phyloP scores from a whole-genome alignment of 2,329 filamentous ascomycete species.

The Exophiala sp. region DNA sequence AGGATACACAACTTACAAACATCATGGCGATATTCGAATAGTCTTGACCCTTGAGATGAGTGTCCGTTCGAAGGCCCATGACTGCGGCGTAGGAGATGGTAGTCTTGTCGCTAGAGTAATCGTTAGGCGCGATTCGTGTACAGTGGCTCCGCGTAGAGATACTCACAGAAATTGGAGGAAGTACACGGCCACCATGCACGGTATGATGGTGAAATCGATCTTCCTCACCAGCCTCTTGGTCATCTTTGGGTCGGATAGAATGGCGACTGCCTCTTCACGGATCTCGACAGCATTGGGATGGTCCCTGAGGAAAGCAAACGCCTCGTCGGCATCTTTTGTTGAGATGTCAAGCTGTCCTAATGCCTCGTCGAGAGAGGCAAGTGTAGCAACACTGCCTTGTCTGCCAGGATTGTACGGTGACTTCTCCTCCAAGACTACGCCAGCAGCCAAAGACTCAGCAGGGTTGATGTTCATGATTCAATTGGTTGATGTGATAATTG shows the following conservation, averaged over 20 bases:
- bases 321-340: slow-evolving; percentile 23
- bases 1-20: slow-evolving; percentile 34
- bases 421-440: background rate
- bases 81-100: slow-evolving; percentile 54
- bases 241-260: slow-evolving; percentile 14
- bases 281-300: slow-evolving; percentile 20
- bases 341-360: slow-evolving; percentile 15
- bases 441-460: background rate
- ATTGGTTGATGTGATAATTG: background rate
- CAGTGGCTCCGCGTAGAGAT: too few species aligned
- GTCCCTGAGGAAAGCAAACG: slow-evolving; percentile 22
- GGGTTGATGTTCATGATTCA: slow-evolving; percentile 1
- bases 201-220: slow-evolving; percentile 33
- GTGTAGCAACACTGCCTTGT: background rate
- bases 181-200: slow-evolving; percentile 35
- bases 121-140: background rate
- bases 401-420: background rate
- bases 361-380: slow-evolving; percentile 15
- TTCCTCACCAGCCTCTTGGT: slow-evolving; percentile 30
- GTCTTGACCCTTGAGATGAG: slow-evolving; percentile 45
- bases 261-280: slow-evolving; percentile 19
- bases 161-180: slow-evolving; percentile 31
- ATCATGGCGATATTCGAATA: slow-evolving; percentile 57
- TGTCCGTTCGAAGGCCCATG: slow-evolving; percentile 53
- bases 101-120: slow-evolving; percentile 26